Percentiles rank a stretch among this genome's conserved stretches.
Conservation (phyloP, 345 rosid species). For the Citrus sp. region DNA sequence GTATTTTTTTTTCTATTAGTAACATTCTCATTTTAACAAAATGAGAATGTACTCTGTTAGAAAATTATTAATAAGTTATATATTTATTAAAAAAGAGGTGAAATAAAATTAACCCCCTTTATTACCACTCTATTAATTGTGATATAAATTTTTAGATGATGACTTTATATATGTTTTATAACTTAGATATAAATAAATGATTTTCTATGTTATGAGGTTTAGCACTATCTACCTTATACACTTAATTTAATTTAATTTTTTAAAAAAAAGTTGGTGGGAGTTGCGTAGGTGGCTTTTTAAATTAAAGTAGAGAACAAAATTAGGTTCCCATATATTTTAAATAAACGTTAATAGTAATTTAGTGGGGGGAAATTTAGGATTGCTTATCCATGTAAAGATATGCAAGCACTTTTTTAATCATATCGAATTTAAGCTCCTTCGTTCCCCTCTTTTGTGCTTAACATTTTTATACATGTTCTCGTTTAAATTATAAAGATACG, state of each 20-base stretch:
- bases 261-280: not conserved
- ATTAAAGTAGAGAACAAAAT: not conserved
- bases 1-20: too few species aligned
- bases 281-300: not conserved
- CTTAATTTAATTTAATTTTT: not conserved
- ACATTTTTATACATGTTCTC: not conserved
- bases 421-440: not conserved
- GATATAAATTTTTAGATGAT: too few species aligned
- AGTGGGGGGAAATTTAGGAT: not conserved
- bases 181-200: not conserved
- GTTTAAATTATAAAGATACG: not conserved
- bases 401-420: not conserved
- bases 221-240: not conserved
- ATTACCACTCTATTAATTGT: too few species aligned
- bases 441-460: not conserved
- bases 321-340: not conserved
- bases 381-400: not conserved
- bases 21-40: too few species aligned
- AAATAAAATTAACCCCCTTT: too few species aligned
- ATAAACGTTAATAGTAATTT: not conserved
- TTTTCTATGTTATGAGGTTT: too few species aligned
- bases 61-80: too few species aligned
- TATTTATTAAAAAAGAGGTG: too few species aligned
- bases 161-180: too few species aligned
- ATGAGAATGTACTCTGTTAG: fast-evolving